Conservation (phyloP, 148 eudicot genomes). For the Amaranthus hypochondriacus region DNA sequence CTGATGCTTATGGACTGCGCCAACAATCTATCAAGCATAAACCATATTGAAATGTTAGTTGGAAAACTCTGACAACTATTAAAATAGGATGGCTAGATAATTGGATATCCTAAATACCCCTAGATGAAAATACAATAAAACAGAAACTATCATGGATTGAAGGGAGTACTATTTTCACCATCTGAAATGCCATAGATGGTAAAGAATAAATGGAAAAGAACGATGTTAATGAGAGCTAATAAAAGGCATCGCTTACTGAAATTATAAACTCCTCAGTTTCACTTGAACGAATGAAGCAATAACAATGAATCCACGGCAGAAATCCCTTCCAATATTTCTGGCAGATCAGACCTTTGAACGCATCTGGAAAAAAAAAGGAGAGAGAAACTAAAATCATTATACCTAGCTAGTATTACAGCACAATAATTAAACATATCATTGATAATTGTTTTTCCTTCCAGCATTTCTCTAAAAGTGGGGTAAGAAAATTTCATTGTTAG, state of each 20-base stretch:
- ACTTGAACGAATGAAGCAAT: conserved; percentile 89
- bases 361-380: conserved; percentile 47
- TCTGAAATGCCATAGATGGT: background rate
- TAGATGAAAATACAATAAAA: too few relatives aligned
- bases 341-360: conserved; percentile 55
- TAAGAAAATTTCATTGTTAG: background rate
- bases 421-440: background rate
- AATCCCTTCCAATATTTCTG: conserved; percentile 74
- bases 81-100: too few relatives aligned
- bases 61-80: too few relatives aligned
- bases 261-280: conserved; percentile 62
- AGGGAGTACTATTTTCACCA: background rate
- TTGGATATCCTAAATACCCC: too few relatives aligned
- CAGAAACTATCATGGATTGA: background rate
- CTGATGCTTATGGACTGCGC: too few relatives aligned
- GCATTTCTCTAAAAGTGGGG: background rate
- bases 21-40: too few relatives aligned
- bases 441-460: background rate
- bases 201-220: background rate
- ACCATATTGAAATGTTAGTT: too few relatives aligned
- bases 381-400: background rate
- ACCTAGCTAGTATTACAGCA: background rate
- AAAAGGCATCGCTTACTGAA: conserved; percentile 42
- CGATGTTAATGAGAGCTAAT: background rate
- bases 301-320: conserved; percentile 91